Conservation (phyloP, 192 early-diverging fungal genomes). For the Entrophospora sp. region DNA sequence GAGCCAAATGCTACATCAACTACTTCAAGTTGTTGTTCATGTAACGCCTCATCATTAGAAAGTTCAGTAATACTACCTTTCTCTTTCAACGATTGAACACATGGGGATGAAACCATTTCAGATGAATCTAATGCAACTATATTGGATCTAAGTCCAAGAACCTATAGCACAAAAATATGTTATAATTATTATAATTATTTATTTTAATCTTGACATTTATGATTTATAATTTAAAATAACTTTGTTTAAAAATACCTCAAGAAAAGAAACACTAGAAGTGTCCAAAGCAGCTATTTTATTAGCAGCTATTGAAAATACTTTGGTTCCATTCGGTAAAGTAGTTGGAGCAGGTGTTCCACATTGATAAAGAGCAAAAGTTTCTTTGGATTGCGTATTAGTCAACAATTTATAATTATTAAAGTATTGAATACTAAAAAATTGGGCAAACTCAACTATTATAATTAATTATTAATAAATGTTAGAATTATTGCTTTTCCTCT, state of each 20-base stretch:
- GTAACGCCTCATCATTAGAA: slow-evolving; percentile 37
- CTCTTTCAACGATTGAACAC: slow-evolving; percentile 32
- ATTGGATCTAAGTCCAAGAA: slow-evolving; percentile 33
- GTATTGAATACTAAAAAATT: slow-evolving; percentile 53
- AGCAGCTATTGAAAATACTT: slow-evolving; percentile 38
- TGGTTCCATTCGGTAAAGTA: slow-evolving; percentile 31
- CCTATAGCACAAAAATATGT: slow-evolving; percentile 15
- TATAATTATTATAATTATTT: background rate
- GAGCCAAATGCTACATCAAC: slow-evolving; percentile 40
- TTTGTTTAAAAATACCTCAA: slow-evolving; percentile 29
- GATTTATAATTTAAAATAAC: background rate
- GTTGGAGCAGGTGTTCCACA: slow-evolving; percentile 55
- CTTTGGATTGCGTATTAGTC: slow-evolving; percentile 41
- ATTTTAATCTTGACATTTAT: no score
- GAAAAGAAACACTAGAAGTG: slow-evolving; percentile 34
- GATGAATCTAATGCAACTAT: slow-evolving; percentile 32
- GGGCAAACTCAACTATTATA: slow-evolving; percentile 41
- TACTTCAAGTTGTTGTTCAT: slow-evolving; percentile 35
- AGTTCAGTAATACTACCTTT: slow-evolving; percentile 20
- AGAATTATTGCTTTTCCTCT: no score
- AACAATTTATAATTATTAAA: slow-evolving; percentile 58
- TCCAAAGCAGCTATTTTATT: slow-evolving; percentile 31
- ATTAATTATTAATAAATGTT: no score
- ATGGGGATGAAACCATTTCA: slow-evolving; percentile 36
- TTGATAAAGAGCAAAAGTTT: slow-evolving; percentile 59